Percentiles rank a stretch among this genome's conserved stretches.
phyloP scores from a whole-genome alignment of 2,329 filamentous ascomycete species.

The Diaporthe sp. region DNA sequence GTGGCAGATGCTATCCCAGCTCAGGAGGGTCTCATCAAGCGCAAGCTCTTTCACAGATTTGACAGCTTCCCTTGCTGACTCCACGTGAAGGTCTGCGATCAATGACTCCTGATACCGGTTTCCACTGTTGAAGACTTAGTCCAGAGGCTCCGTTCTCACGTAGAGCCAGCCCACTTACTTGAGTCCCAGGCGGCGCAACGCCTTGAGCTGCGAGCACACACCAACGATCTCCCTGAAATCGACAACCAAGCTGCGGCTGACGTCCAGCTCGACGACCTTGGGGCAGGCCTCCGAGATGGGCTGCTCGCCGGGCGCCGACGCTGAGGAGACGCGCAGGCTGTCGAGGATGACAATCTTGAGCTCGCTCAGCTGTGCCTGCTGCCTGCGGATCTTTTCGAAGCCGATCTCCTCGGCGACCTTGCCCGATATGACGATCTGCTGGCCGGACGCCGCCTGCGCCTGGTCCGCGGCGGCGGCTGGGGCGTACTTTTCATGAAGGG shows the following conservation, averaged over 20 bases:
- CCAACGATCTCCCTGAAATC: conserved; percentile 74
- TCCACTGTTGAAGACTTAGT: conserved; percentile 65
- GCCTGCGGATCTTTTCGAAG: conserved; percentile 89
- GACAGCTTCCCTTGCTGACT: conserved; percentile 57
- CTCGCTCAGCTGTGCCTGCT: conserved; percentile 83
- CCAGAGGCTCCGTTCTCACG: neutral
- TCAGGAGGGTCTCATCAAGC: conserved; percentile 76
- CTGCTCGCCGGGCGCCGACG: conserved; percentile 51
- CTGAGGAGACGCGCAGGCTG: conserved; percentile 71
- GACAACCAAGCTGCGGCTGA: conserved; percentile 87
- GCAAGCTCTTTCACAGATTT: conserved; percentile 70
- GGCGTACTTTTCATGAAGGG: conserved; percentile 87
- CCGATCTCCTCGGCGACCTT: conserved; percentile 95
- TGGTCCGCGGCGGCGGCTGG: conserved; percentile 61
- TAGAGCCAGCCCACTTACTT: conserved; percentile 68
- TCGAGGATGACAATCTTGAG: conserved; percentile 88
- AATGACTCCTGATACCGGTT: conserved; percentile 73
- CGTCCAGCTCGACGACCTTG: conserved; percentile 82
- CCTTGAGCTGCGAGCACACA: conserved; percentile 79
- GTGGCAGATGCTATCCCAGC: conserved; percentile 73
- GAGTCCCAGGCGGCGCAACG: conserved; percentile 75
- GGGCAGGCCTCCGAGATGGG: conserved; percentile 68
- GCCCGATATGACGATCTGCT: conserved; percentile 76
- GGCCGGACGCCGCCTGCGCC: conserved; percentile 50
- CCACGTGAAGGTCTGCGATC: conserved; percentile 52